Conservation (phyloP, 1,284 basidiomycete species). For the Leccinum pachyderme region DNA sequence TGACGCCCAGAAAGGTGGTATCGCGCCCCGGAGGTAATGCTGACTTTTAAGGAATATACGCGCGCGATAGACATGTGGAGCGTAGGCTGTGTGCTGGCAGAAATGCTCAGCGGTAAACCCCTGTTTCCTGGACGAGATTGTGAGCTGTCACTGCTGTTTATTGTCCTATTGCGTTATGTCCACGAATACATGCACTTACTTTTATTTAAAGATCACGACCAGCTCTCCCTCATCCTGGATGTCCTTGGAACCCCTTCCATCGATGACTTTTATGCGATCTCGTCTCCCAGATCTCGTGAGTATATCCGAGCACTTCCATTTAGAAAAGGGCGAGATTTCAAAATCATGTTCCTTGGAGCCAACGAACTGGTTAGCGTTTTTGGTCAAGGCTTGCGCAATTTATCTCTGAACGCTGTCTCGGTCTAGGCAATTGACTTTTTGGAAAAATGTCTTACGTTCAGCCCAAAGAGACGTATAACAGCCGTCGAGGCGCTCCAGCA, state of each 20-base stretch:
- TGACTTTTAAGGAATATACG: conserved; percentile 93
- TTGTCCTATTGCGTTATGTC: background rate
- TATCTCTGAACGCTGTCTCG: background rate
- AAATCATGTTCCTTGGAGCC: conserved; percentile 74
- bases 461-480: conserved; percentile 86
- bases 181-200: background rate
- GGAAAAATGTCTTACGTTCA: conserved; percentile 89
- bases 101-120: conserved; percentile 90
- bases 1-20: conserved; percentile 68
- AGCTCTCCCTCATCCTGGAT: conserved; percentile 84
- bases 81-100: conserved; percentile 90
- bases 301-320: conserved; percentile 94
- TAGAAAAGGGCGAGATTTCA: conserved; percentile 80
- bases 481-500: conserved; percentile 90
- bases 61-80: conserved; percentile 93
- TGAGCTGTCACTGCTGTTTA: conserved; percentile 29
- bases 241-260: conserved; percentile 87
- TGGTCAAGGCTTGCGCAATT: background rate
- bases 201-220: conserved; percentile 67
- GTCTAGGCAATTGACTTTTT: conserved; percentile 80
- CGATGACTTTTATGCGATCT: conserved; percentile 93
- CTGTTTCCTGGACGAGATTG: conserved; percentile 89
- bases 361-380: conserved; percentile 62
- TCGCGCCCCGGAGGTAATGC: conserved; percentile 92
- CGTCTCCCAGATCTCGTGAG: conserved; percentile 80